These are phyloP conservation scores for Papiliotrema nemorosa DNA, from an alignment of 1,284 basidiomycete species.

Conservation along the genomic window DNA sequence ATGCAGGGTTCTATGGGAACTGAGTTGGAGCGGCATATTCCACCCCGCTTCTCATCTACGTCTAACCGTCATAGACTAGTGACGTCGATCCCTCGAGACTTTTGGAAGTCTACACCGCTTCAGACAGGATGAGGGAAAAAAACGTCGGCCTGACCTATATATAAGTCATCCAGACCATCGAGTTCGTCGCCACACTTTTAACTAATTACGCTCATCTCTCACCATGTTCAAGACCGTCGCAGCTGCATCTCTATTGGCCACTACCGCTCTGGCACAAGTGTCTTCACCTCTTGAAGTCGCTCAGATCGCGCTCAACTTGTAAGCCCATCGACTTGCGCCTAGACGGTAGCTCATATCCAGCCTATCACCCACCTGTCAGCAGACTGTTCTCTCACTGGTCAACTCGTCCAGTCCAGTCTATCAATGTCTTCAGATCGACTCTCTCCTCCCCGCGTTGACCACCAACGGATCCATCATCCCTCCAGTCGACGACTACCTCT, in stretches of 20 bases:
- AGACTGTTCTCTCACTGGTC: constrained; percentile 11
- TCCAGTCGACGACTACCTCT: constrained; percentile 34
- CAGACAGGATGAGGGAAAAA: too few species aligned
- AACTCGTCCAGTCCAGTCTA: constrained; percentile 8
- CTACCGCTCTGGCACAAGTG: constrained; percentile 5
- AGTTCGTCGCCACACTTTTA: too few species aligned
- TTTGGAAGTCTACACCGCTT: too few species aligned
- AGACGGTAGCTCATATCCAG: constrained; percentile 4
- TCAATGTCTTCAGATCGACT: constrained; percentile 23
- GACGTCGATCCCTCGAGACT: too few species aligned
- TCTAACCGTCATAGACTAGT: too few species aligned
- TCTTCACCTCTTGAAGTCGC: neutral
- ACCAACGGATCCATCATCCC: constrained; percentile 36
- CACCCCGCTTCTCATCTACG: too few species aligned
- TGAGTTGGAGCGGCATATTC: too few species aligned
- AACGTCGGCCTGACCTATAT: too few species aligned
- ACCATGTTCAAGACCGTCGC: constrained; percentile 9
- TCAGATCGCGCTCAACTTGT: neutral
- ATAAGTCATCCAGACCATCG: too few species aligned
- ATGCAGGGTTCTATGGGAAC: too few species aligned
- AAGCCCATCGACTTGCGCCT: neutral
- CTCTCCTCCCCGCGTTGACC: constrained; percentile 21
- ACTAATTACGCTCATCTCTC: neutral
- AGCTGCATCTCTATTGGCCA: constrained; percentile 4
- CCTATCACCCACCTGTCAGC: constrained; percentile 15